Base-by-base conservation (phyloP, 2,329 filamentous ascomycete genomes). In the Fusarium lyarnte region DNA sequence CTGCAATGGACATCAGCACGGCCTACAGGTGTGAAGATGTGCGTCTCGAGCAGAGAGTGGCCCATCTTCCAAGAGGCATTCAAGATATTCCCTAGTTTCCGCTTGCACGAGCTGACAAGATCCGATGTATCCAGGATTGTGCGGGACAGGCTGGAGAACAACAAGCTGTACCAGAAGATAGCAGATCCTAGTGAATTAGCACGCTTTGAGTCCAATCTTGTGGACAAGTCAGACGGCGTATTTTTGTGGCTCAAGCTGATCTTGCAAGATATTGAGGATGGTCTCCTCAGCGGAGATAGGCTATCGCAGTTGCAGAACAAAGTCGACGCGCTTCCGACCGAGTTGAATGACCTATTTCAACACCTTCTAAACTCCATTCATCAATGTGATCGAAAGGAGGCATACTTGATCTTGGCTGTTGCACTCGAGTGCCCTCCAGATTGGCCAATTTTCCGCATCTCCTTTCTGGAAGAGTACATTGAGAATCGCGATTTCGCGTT, bases 121-220 rank as follows among this genome's bases (percentile, higher is more conserved):
- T 16, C 43, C 29, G 43, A 46, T 0, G 8, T 29, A 3, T 46
- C 43, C 21, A 1, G 8, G 3, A 46, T 46, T 29, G 43, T 46
- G 3, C 12, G 6, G 0, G 43, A 29, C 8, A 46, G 43, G 2
- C 19, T 46, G 3, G 21, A 21, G 2, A 4, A 21, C 0, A 46
- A 46, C 12, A 1, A 27, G 0, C 3, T 3, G 4, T 46, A 16
- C 4, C 25, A 21, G 25, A 46, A 21, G 1, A 0, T 27, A 6
- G 25, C 25, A 46, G 0, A 0, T 14, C 5, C 43, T 3, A 0
- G 0, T 8, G 6, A 27, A 3, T 8, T 46, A 27, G 23, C 5
- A 14, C 0, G 0, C 1, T 46, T 46, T 46, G 19, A 46, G 12
- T 46, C 43, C 0, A 3, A 5, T 27, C 25, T 46, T 5, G 43